Evolutionary conservation across 768 basidiomycete genomes (phyloP), one percentile per base, ranked within the genome.

Genomic region (Tricholoma hemisulphureum): DNA sequence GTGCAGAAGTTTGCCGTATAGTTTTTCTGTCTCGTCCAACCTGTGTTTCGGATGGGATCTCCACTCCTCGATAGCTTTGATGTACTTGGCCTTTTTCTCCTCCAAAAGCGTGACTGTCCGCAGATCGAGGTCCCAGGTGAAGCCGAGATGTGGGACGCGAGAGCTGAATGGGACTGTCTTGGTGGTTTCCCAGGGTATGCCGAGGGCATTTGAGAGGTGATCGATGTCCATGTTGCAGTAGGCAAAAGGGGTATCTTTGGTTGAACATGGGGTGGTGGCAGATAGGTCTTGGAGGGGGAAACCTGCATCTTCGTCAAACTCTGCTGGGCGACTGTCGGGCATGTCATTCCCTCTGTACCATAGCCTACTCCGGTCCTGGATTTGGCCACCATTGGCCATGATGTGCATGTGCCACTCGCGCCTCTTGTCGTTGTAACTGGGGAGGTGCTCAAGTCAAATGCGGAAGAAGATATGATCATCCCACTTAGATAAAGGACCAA

Each of bases 151-250:
- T n/a, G n/a, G n/a, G n/a, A n/a, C n/a, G n/a, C n/a, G n/a, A n/a
- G n/a, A n/a, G 6, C n/a, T n/a, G n/a, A 63, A 73, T 1, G 57
- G 63, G 1, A 66, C 29, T 6, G 56, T 58, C 32, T 71, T 73
- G 0, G 57, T 41, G 0, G 11, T 4, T 54, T 73, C 66, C 68
- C 71, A 72, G 0, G 64, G 67, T n/a, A 72, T 71, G 0, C 73
- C 71, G 10, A 72, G 63, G 0, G 39, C 1, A 0, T 45, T 16
- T 0, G 76, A 76, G 0, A 78, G 24, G 0, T 2, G 6, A 41
- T 80, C 68, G 20, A 82, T 76, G 57, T 81, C 77, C 0, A 21
- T 54, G 6, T 69, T 50, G 37, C 46, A 28, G 45, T 70, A 71
- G 2, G 63, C 64, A 54, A 34, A 69, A 0, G 16, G 0, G 0